Percentiles rank a stretch among this genome's conserved stretches.
These are phyloP conservation scores for Saccharomycopsis fermentans DNA, from an alignment of 805 yeast genomes.

Conservation along the genomic window DNA sequence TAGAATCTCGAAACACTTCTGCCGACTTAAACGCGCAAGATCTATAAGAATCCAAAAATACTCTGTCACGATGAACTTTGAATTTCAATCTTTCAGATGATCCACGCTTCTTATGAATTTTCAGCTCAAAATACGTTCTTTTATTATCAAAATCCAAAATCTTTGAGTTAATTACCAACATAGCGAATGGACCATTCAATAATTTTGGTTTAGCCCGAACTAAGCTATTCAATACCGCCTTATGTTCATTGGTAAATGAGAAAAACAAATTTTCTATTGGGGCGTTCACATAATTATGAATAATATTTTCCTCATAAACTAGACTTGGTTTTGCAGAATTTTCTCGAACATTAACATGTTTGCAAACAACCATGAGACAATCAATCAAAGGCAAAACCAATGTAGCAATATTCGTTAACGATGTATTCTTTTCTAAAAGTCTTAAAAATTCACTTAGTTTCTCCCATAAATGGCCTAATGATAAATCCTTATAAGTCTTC, in stretches of 20 bases:
- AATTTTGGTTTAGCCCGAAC: conserved; percentile 82
- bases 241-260: conserved; percentile 81
- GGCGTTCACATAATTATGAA: conserved; percentile 58
- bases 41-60: conserved; percentile 83
- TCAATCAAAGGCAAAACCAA: conserved; percentile 80
- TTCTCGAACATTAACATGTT: conserved; percentile 61
- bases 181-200: conserved; percentile 92
- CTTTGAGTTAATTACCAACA: conserved; percentile 78
- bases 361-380: conserved; percentile 92
- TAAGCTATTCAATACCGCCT: conserved; percentile 82
- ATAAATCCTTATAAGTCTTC: conserved; percentile 52
- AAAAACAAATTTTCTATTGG: conserved; percentile 73
- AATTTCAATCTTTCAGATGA: conserved; percentile 43
- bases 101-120: conserved; percentile 42
- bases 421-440: conserved; percentile 47
- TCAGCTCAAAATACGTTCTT: conserved; percentile 70
- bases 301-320: conserved; percentile 47
- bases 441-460: conserved; percentile 66
- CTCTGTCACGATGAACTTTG: conserved; percentile 76
- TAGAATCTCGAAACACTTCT: conserved; percentile 61
- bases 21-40: conserved; percentile 68
- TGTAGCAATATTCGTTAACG: conserved; percentile 59
- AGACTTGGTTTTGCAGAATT: conserved; percentile 42
- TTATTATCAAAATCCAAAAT: conserved; percentile 93
- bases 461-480: conserved; percentile 76